Evolutionary conservation across 768 basidiomycete species (phyloP), one percentile per base, ranked within the genome.

Genomic region (Serendipita indica): DNA sequence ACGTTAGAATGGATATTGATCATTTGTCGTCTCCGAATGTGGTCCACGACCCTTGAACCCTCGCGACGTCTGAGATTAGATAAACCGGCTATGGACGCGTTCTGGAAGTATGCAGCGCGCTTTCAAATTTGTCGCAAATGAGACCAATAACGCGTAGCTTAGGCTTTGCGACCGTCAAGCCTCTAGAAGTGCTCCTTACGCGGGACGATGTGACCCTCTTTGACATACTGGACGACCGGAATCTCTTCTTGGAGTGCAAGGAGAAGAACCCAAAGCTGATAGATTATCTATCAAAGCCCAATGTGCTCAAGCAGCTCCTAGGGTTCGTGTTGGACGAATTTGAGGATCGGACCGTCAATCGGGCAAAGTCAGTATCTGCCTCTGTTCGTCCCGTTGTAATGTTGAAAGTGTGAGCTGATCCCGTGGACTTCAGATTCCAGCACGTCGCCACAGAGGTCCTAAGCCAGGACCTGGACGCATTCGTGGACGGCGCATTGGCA

Each of bases 181-280:
- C 49, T 61, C 89, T 96, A 71, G 91, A 96, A 79, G 79, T 79
- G 66, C 78, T 96, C 60, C 79, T 96, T 62, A 85, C 89, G 77
- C 84, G 89, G 73, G 89, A 91, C 64, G 86, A 89, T 66, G 83
- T 89, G 63, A 78, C 83, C 52, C 80, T 98, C 39, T 92, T 96
- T 69, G 83, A 88, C 39, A 83, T 98, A 61, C 77, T 98, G 58
- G 90, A 91, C 72, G 90, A 96, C 72, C 85, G 89, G 67, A 92
- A 97, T 69, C 75, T 98, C 43, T 74, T 98, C 58, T 87, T 89
- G 70, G 94, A 98, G 71, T 90, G 91, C 79, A 97, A 97, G 72
- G 77, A 85, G 0, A 87, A 94, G 71, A 98, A 98, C 67, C 85
- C 85, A 37, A 75, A 87, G 60, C 80, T 94, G 54, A 86, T 88